These are phyloP conservation scores for Parsonsia alboflavescens DNA, from an alignment of 257 asterid species.

Conservation along the genomic window DNA sequence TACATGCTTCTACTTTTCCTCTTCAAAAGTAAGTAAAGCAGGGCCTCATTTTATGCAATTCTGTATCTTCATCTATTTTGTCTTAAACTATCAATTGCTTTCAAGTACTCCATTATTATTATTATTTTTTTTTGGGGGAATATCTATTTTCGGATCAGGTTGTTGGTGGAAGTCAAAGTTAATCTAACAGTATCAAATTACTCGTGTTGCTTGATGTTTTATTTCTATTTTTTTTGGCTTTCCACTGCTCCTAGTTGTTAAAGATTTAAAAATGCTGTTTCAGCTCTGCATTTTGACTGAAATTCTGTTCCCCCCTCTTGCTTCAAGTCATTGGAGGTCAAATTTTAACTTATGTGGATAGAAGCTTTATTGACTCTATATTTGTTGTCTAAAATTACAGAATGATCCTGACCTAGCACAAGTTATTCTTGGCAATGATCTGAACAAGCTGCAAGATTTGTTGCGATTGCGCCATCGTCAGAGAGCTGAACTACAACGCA, in stretches of 20 bases:
- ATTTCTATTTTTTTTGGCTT: neutral
- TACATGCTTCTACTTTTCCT: neutral
- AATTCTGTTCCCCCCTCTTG: neutral
- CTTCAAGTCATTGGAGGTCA: neutral
- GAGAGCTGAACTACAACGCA: slow-evolving; percentile 62
- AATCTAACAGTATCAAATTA: neutral
- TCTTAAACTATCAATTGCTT: neutral
- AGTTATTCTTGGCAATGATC: slow-evolving; percentile 86
- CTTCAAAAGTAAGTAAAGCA: neutral
- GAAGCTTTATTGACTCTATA: slow-evolving; percentile 15
- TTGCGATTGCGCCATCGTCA: slow-evolving; percentile 73
- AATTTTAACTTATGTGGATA: neutral
- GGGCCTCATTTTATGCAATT: neutral
- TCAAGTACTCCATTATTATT: too few relatives aligned
- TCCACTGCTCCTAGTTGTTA: neutral
- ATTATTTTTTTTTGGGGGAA: neutral
- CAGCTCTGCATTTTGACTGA: neutral
- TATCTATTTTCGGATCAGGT: neutral
- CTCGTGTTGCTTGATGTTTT: neutral
- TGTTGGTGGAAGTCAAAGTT: neutral
- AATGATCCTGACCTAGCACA: slow-evolving; percentile 96
- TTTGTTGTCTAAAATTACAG: slow-evolving; percentile 43
- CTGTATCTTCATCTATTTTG: neutral
- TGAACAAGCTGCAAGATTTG: slow-evolving; percentile 73
- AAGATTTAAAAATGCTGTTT: neutral